Evolutionary conservation across 2,329 filamentous ascomycete species (phyloP).

Genomic region (Alternaria arborescens): DNA sequence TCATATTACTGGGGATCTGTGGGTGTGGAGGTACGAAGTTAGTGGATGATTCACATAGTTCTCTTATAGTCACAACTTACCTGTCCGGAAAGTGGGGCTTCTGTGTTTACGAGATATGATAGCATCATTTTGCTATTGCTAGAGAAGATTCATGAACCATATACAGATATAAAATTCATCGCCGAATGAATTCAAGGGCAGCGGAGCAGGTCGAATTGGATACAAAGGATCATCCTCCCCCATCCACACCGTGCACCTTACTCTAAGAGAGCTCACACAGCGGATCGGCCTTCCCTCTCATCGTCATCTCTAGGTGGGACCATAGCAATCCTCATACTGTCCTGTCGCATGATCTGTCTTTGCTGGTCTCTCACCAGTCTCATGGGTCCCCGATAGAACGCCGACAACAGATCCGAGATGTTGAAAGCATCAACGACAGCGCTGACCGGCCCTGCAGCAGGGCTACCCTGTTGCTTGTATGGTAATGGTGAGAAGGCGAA

Average conservation of each 20-base stretch:
- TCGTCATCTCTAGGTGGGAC: not conserved
- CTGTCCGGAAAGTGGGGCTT: not conserved
- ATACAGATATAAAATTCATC: not conserved
- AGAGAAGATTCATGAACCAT: not conserved
- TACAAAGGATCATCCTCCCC: not conserved
- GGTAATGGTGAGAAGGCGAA: slow-evolving; percentile 37
- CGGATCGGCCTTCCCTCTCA: not conserved
- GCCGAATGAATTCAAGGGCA: not conserved
- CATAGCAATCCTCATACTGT: slow-evolving; percentile 24
- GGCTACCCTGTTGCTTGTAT: slow-evolving; percentile 25
- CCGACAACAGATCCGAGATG: slow-evolving; percentile 37
- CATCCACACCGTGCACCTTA: not conserved
- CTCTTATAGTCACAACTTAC: too few species aligned
- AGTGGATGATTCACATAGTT: too few species aligned
- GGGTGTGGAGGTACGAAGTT: too few species aligned
- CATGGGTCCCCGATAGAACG: slow-evolving; percentile 43
- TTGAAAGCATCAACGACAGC: slow-evolving; percentile 41
- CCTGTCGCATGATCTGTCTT: slow-evolving; percentile 31
- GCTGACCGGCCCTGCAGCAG: slow-evolving; percentile 27
- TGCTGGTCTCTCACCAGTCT: slow-evolving; percentile 41
- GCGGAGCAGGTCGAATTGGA: too few species aligned
- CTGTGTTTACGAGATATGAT: not conserved
- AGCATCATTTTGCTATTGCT: not conserved
- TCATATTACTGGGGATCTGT: not conserved
- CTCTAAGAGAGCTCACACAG: not conserved